Percentiles rank a stretch among this genome's conserved stretches.
Evolutionary conservation across 768 basidiomycete genomes (phyloP).

Genomic region (Amanita pallidorosea): DNA sequence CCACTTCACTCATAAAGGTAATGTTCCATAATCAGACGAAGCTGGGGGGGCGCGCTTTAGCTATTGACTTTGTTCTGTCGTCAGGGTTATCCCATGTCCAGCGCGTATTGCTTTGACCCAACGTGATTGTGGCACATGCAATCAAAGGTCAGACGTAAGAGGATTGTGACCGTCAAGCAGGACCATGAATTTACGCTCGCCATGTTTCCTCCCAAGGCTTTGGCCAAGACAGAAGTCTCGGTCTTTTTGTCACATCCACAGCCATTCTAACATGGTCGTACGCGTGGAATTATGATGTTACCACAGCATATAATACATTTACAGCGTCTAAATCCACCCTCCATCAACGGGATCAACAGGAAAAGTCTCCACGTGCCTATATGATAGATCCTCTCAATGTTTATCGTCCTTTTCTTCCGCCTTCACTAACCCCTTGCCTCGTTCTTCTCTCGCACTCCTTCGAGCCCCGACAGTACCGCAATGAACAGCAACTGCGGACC

Average conservation of each 20-base stretch:
- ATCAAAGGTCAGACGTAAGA: no score
- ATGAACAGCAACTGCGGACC: no score
- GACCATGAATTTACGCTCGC: no score
- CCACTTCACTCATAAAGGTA: neutral
- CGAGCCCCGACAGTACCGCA: no score
- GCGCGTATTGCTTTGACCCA: no score
- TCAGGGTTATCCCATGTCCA: no score
- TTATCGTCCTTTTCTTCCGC: constrained; percentile 5
- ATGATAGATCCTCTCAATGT: constrained; percentile 9
- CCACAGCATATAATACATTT: neutral
- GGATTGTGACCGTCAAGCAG: no score
- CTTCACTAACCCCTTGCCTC: constrained; percentile 18
- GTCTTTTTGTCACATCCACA: neutral
- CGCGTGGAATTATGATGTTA: neutral
- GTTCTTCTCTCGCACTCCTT: no score
- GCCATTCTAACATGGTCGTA: neutral
- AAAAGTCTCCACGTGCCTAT: constrained; percentile 4
- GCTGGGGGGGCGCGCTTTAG: neutral
- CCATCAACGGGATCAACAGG: neutral
- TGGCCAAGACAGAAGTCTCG: no score
- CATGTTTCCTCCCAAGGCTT: no score
- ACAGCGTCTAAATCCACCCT: constrained; percentile 1
- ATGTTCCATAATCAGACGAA: neutral
- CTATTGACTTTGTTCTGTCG: neutral
- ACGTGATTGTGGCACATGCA: no score